Evolutionary conservation across 2,329 filamentous ascomycete species (phyloP), one percentile per base, ranked within the genome.

Genomic region (Ilyonectria sp.): DNA sequence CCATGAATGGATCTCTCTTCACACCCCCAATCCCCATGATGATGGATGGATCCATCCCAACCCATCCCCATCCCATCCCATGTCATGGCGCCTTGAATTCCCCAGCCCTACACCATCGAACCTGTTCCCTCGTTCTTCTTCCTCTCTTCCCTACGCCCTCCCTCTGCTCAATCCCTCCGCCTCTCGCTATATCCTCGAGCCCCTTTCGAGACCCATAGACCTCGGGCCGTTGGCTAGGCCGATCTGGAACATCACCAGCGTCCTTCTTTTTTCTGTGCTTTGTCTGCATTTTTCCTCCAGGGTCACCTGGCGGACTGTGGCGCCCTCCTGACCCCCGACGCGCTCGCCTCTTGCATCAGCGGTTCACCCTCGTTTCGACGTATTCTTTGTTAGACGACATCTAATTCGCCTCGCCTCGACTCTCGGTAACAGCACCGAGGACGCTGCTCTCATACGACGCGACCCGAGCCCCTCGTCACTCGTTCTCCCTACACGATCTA

Each of bases 1-100:
- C 62, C 62, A 60, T 59, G 60, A 63, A 58, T 52, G 55, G 50
- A 35, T 35, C 50, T 35, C 29, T 13, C 49, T 52, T 52, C 15
- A 17, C 49, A 52, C 26, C 49, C 46, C 50, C 50, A 37, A 35
- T 53, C 50, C 50, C 50, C 31, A 58, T 57, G 59, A 61, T 46
- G 50, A 59, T 49, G 59, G 50, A 53, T 35, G 50, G 50, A 53
- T 61, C 58, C 33, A 56, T 71, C 63, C 69, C 57, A 58, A 60
- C 54, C 56, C 67, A 63, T 73, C 57, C 60, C 53, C 54, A 66
- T 71, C 49, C 35, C 49, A 50, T 58, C 59, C 65, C 65, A 67
- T 70, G 65, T 68, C 65, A 68, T 68, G 65, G 65, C 61, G 65
- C 53, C 65, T 59, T 64, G 50, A 68, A 68, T 65, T 47, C 60